These are phyloP conservation scores for Toxicodendron radicans DNA, from an alignment of 345 rosid genomes.

Conservation along the genomic window DNA sequence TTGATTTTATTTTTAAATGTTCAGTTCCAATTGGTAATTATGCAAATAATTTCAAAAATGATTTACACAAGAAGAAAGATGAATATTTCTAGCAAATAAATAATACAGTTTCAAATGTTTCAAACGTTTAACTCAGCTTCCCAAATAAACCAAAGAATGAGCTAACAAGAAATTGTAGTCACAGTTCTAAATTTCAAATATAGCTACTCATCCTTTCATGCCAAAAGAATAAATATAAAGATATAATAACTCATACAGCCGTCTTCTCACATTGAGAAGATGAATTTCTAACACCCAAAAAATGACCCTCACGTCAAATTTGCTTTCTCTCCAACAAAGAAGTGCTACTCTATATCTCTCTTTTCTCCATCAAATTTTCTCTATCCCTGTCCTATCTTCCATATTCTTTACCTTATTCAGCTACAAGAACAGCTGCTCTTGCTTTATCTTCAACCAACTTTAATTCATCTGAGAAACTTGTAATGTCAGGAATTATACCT, in stretches of 20 bases:
- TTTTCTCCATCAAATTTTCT: too few species aligned
- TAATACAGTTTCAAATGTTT: too few species aligned
- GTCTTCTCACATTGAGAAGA: neutral
- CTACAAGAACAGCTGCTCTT: neutral
- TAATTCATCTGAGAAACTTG: conserved; percentile 59
- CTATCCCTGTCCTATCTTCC: neutral
- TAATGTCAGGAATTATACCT: conserved; percentile 67
- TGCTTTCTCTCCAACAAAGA: neutral
- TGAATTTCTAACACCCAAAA: too few species aligned
- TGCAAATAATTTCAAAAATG: too few species aligned
- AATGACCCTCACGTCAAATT: neutral
- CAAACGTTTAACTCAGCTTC: too few species aligned
- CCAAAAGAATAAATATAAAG: neutral
- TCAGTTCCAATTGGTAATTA: too few species aligned
- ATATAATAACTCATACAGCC: neutral
- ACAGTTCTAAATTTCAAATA: too few species aligned
- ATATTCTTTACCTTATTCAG: neutral
- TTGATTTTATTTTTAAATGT: too few species aligned
- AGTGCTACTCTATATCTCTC: neutral
- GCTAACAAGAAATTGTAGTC: neutral
- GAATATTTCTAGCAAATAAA: too few species aligned
- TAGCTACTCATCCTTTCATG: neutral
- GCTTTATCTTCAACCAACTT: conserved; percentile 16
- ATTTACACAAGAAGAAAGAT: too few species aligned
- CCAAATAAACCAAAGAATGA: neutral